A percentile compares a stretch with the other conserved stretches of the same genome.
Evolutionary conservation across 164 flowering plant genomes (phyloP).

Genomic region (Chimonanthus praecox): DNA sequence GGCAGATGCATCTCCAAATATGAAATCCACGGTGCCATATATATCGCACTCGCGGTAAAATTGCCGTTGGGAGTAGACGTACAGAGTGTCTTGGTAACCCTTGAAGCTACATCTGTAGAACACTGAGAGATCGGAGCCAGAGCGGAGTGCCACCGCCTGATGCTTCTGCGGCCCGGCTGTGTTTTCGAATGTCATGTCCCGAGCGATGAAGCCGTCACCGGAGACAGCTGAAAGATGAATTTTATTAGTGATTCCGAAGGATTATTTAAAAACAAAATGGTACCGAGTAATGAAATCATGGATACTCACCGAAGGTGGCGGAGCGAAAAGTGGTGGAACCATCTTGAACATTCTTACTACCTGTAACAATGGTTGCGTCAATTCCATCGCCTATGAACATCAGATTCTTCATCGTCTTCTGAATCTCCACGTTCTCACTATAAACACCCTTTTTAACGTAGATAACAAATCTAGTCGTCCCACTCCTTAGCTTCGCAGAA

Average conservation of each 20-base stretch:
- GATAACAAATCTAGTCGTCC: conserved; percentile 34
- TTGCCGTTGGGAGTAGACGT: conserved; percentile 45
- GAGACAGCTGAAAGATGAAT: conserved; percentile 32
- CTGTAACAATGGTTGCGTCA: conserved; percentile 47
- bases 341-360: conserved; percentile 31
- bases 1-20: conserved; percentile 51
- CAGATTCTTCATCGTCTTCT: conserved; percentile 37
- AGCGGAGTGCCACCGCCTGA: conserved; percentile 65
- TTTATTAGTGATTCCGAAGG: background rate
- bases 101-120: conserved; percentile 50
- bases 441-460: conserved; percentile 54
- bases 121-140: conserved; percentile 53
- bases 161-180: conserved; percentile 52
- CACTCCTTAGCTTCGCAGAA: conserved; percentile 17
- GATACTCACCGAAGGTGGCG: conserved; percentile 58
- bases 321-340: conserved; percentile 64
- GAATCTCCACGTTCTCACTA: conserved; percentile 46
- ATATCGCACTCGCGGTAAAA: conserved; percentile 45
- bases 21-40: conserved; percentile 56
- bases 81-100: conserved; percentile 62
- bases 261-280: too few relatives aligned
- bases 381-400: conserved; percentile 70
- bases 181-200: conserved; percentile 51
- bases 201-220: conserved; percentile 51
- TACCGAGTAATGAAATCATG: too few relatives aligned